Evolutionary conservation across 257 asterid species (phyloP).

Genomic region (Solanum pimpinellifolium): DNA sequence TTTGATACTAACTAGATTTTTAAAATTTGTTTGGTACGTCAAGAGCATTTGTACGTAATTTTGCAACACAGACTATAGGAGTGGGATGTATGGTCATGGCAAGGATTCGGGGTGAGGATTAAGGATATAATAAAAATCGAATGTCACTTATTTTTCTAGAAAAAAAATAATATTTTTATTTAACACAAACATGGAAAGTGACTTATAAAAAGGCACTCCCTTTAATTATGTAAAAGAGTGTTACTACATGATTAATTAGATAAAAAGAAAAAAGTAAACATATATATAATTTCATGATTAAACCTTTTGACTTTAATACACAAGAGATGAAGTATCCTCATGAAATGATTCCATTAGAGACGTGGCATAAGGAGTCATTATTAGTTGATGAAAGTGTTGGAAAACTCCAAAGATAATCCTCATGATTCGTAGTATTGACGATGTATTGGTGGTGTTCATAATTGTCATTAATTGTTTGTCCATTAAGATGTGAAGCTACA

Average conservation of each 20-base stretch:
- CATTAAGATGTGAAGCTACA: constrained; percentile 89
- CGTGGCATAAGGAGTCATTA: constrained; percentile 56
- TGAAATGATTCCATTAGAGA: constrained; percentile 22
- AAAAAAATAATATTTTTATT: too few species aligned
- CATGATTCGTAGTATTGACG: not conserved
- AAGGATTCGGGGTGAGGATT: not conserved
- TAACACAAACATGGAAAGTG: too few species aligned
- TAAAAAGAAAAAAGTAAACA: not conserved
- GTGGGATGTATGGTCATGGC: not conserved
- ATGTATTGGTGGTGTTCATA: not conserved
- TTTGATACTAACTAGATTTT: not conserved
- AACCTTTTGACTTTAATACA: not conserved
- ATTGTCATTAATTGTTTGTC: constrained; percentile 17
- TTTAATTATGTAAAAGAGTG: not conserved
- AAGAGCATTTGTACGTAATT: not conserved
- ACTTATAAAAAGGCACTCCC: not conserved
- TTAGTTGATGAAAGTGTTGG: constrained; percentile 36
- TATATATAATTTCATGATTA: not conserved
- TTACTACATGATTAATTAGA: not conserved
- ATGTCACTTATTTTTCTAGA: not conserved
- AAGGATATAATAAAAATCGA: not conserved
- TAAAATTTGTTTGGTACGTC: not conserved
- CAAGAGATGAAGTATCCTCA: not conserved
- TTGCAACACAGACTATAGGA: not conserved
- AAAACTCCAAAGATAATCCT: constrained; percentile 41